Evolutionary conservation across 257 asterid species (phyloP), one percentile per base, ranked within the genome.

Genomic region (Osmanthus fragrans): DNA sequence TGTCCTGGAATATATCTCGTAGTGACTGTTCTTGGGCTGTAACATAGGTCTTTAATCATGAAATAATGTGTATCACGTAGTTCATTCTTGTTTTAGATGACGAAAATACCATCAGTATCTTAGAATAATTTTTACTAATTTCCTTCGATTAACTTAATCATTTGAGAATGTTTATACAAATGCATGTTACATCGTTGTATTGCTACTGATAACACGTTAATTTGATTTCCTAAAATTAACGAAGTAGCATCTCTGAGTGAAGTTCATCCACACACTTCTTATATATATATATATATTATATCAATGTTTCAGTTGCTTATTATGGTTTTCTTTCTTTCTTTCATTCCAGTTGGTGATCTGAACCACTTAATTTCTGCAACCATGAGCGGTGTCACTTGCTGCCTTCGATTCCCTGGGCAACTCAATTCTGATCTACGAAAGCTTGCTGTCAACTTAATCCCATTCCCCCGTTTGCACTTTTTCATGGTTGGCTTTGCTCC

Each of bases 351-450:
- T 39, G 74, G 74, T 21, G 74, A 71, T 71, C 32, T 71, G 21
- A 71, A 71, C 60, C 74, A 71, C 60, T 71, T 71, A 49, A 71
- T 63, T 63, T 63, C 69, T 25, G 69, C 69, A 63, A 63, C 69
- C 34, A 63, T 63, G 69, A 63, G 69, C 30, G 69, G 69, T 4
- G 69, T 63, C 69, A 63, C 69, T 63, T 63, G 69, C n/a, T 63
- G 69, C 69, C 69, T 63, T 27, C 69, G 69, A 63, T 63, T 63
- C 34, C 69, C 69, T 4, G 69, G 69, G 12, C 69, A 63, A 49
- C 74, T 71, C 34, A 71, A 71, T 56, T 71, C 74, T 71, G 74
- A 71, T 71, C 74, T 71, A 23, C 19, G 74, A 40, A 71, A 71
- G 74, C 74, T 71, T 40, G 74, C 74, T 7, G 74, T 71, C 11